These are phyloP conservation scores for Lodderomyces theae DNA, from an alignment of 1,139 yeast genomes.

Conservation along the genomic window DNA sequence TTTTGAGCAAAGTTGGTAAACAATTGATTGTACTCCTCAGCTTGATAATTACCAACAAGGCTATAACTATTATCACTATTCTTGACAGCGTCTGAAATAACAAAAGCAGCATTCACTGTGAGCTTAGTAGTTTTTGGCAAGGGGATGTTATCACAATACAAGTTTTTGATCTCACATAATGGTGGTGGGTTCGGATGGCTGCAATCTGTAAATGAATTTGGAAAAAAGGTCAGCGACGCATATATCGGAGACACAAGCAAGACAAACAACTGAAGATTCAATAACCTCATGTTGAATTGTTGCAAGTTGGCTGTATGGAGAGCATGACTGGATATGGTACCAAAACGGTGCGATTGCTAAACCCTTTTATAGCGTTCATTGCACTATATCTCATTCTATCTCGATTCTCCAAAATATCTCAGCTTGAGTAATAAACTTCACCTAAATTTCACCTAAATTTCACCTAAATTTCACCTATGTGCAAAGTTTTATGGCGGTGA, in stretches of 20 bases:
- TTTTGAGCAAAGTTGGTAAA: slow-evolving; percentile 6
- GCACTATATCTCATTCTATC: too few relatives aligned
- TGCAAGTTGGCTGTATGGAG: background rate
- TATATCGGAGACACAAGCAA: background rate
- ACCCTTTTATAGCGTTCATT: too few relatives aligned
- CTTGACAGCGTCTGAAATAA: slow-evolving; percentile 11
- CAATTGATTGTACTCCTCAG: slow-evolving; percentile 9
- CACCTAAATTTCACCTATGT: too few relatives aligned
- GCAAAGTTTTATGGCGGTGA: too few relatives aligned
- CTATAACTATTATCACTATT: slow-evolving; percentile 10
- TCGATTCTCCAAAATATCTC: too few relatives aligned
- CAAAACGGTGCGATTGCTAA: too few relatives aligned
- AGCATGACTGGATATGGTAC: too few relatives aligned
- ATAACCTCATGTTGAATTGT: background rate
- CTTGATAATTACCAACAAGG: slow-evolving; percentile 11
- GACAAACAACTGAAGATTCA: background rate
- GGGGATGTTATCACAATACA: background rate
- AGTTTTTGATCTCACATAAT: background rate
- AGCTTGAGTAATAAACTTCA: too few relatives aligned
- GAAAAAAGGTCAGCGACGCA: background rate
- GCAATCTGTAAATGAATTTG: background rate
- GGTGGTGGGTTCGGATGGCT: background rate
- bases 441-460: too few relatives aligned
- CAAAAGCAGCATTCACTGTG: slow-evolving; percentile 12
- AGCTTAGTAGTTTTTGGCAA: background rate